Evolutionary conservation across 345 rosid species (phyloP), one percentile per base, ranked within the genome.

Genomic region (Draba incana): DNA sequence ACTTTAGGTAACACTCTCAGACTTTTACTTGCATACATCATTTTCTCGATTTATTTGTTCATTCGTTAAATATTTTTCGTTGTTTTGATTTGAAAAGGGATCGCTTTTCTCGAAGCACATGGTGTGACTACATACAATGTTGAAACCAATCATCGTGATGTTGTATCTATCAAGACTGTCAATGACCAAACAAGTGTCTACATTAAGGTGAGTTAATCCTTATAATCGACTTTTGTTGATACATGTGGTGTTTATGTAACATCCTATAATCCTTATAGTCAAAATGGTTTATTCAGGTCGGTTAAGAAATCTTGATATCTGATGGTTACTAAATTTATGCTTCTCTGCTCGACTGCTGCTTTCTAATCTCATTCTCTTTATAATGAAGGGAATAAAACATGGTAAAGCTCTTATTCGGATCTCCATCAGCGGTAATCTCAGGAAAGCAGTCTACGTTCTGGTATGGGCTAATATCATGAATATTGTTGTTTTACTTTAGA

Each of bases 381-480:
- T 64, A 67, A 72, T 81, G 74, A 67, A 90, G 97, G 97, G 87
- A 57, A 44, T 81, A 59, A 82, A 68, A 64, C 79, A 82, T 31
- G 98, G 98, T 27, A 86, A 79, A 76, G 92, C 96, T 81, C 92
- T 92, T 35, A 71, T 92, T 25, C 84, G 85, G 70, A 85, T 83
- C 44, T 86, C 93, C 59, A 78, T 84, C 57, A 76, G 75, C 52
- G 60, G 54, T 56, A 75, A 49, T 68, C 80, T 75, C 33, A 75
- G 38, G 69, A 90, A 90, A 82, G 84, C 93, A 48, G 96, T 88
- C 77, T 88, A 88, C 76, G 31, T 87, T 30, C 77, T 92, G 88
- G 98, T 92, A 85, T 53, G 54, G 68, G 38, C 66, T 66, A 51
- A 37, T 23, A 27, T 50, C 45, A 14, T 50, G 52, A 49, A 47